These are phyloP conservation scores for Zalaria sp. DNA, from an alignment of 2,329 filamentous ascomycete genomes.

Conservation along the genomic window DNA sequence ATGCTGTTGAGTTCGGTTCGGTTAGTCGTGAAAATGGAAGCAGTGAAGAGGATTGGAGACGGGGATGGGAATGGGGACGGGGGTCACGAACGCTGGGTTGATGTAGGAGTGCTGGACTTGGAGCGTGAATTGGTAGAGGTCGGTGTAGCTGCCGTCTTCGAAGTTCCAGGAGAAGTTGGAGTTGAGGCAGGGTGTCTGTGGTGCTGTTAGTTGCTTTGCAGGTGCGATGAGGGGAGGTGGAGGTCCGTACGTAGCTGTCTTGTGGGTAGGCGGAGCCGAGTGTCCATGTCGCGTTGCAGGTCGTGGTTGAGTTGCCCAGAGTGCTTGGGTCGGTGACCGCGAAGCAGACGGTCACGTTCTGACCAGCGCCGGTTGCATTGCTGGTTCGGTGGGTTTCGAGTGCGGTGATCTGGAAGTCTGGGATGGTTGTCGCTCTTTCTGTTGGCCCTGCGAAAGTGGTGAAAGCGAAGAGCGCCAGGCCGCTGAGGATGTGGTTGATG, in stretches of 20 bases:
- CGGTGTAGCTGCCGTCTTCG: conserved; percentile 2
- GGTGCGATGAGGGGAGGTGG: not conserved
- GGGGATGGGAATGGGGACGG: not conserved
- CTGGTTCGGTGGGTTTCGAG: conserved; percentile 1
- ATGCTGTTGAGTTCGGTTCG: not conserved
- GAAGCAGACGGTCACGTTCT: conserved; percentile 5
- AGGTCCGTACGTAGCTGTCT: conserved; percentile 2
- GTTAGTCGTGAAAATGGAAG: too few relatives aligned
- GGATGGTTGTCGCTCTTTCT: not conserved
- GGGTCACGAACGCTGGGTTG: not conserved
- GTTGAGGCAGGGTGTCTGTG: conserved; percentile 4
- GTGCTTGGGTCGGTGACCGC: not conserved
- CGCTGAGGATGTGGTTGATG: not conserved
- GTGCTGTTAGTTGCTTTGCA: not conserved
- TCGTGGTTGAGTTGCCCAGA: not conserved
- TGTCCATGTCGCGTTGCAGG: conserved; percentile 3
- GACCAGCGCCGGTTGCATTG: not conserved
- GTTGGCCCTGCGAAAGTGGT: conserved; percentile 1
- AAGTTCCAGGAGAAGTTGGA: conserved; percentile 6
- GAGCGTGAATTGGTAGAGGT: conserved; percentile 2
- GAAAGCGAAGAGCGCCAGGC: not conserved
- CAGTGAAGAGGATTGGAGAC: not conserved
- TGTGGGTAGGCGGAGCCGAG: conserved; percentile 1
- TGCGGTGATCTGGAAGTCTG: conserved; percentile 1
- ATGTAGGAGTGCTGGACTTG: conserved; percentile 4